Conservation (phyloP, 257 asterid genomes). For the Penstemon newberryi region DNA sequence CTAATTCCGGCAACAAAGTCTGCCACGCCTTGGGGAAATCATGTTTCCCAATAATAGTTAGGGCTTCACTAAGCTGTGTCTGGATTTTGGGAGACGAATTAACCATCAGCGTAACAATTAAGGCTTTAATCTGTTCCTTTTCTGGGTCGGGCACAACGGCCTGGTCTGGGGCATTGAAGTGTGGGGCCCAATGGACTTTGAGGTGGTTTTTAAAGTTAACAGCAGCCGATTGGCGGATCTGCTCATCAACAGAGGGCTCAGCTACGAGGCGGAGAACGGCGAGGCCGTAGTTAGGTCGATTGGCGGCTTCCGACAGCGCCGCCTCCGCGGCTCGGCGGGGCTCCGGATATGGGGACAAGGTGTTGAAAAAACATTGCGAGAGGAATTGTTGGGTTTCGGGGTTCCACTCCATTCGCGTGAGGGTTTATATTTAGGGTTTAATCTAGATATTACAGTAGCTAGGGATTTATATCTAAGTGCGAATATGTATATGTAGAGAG, state of each 20-base stretch:
- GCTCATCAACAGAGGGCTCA: conserved; percentile 72
- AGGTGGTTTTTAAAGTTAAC: conserved; percentile 86
- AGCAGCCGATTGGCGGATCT: conserved; percentile 90
- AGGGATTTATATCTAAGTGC: too few relatives aligned
- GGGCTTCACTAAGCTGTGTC: conserved; percentile 84
- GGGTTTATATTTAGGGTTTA: too few relatives aligned
- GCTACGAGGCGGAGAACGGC: conserved; percentile 88
- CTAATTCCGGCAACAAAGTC: conserved; percentile 74
- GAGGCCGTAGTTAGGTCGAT: conserved; percentile 64
- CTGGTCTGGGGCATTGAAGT: conserved; percentile 36
- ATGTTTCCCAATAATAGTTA: conserved; percentile 73
- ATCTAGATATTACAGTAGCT: too few relatives aligned
- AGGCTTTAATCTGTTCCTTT: conserved; percentile 71
- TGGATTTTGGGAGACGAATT: conserved; percentile 60
- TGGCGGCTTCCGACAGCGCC: conserved; percentile 62
- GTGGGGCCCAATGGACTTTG: conserved; percentile 62
- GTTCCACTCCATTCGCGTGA: conserved; percentile 67
- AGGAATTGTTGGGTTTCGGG: conserved; percentile 67
- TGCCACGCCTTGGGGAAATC: conserved; percentile 85
- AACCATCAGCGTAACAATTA: conserved; percentile 71
- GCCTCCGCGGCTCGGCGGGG: conserved; percentile 82
- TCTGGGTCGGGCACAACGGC: conserved; percentile 55
- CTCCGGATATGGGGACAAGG: conserved; percentile 71
- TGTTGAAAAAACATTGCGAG: conserved; percentile 77
- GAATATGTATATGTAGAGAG: too few relatives aligned